Percentiles rank a stretch among this genome's conserved stretches.
These are phyloP conservation scores for Nymphaea thermarum DNA, from an alignment of 164 flowering plant species.

Conservation along the genomic window DNA sequence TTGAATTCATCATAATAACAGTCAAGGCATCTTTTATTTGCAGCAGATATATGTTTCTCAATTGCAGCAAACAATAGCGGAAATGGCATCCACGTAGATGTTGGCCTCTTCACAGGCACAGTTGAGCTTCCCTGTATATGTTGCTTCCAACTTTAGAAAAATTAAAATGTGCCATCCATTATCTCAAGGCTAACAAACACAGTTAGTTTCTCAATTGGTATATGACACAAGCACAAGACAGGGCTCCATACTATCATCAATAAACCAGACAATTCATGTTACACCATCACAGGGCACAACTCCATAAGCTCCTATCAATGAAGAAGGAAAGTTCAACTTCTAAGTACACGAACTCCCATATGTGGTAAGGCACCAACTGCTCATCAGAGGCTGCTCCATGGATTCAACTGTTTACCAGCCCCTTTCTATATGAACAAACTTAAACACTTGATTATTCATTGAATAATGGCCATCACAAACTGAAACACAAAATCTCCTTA, in stretches of 20 bases:
- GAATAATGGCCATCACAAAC: background rate
- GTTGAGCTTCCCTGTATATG: background rate
- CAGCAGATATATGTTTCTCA: slow-evolving; percentile 27
- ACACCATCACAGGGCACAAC: background rate
- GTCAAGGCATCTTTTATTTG: slow-evolving; percentile 3
- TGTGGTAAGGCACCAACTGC: slow-evolving; percentile 7
- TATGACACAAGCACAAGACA: background rate
- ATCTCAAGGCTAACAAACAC: background rate
- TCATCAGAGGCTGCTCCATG: background rate
- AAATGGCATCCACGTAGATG: slow-evolving; percentile 65
- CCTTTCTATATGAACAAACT: background rate
- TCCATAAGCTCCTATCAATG: background rate
- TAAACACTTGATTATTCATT: background rate
- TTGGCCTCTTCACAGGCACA: slow-evolving; percentile 19
- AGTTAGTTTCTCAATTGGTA: background rate
- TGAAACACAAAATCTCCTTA: background rate
- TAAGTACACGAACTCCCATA: background rate
- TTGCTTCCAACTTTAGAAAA: background rate
- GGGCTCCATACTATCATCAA: background rate
- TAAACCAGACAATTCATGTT: background rate
- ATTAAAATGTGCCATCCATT: background rate
- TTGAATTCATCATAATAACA: slow-evolving; percentile 7
- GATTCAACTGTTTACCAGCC: background rate
- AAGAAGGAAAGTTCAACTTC: slow-evolving; percentile 2
- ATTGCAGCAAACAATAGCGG: slow-evolving; percentile 40